Evolutionary conservation across 1,284 basidiomycete genomes (phyloP), one percentile per base, ranked within the genome.

Genomic region (Apiotrichum montevideense): DNA sequence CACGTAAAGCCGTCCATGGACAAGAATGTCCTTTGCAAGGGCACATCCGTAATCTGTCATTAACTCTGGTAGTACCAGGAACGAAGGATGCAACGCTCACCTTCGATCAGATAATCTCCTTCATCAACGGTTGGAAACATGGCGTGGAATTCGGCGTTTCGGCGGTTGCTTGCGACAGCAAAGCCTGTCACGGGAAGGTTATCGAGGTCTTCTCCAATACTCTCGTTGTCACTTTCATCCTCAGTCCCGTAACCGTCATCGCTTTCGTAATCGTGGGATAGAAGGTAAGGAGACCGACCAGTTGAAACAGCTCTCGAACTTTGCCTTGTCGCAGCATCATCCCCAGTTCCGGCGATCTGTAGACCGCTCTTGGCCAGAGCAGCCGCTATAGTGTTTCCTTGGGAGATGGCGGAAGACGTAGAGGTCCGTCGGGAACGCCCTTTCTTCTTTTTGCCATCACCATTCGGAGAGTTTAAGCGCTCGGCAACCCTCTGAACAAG

Each of bases 101-200:
- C 93, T 78, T 98, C 95, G 69, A 99, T 98, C 52, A 98, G 82
- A 78, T 98, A 98, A 77, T 98, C 95, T 9, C 92, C 94, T 70
- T 96, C 91, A 3, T 94, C 91, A 14, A 98, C 85, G 32, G 78
- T 84, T 5, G 85, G 83, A 75, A 98, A 98, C 66, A 97, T 77
- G 56, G 90, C 86, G 71, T 98, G 95, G 74, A 99, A 99, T 69
- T 98, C 96, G 7, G 87, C 84, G 70, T 98, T 98, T 54, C 95
- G 81, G 74, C 92, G 92, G 66, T 87, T 91, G 73, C 90, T 96
- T 6, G 95, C 95, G 10, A 98, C 94, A 0, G 96, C 95, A 73
- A 98, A 98, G 2, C 95, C 94, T 3, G 89, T 87, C 44, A 85
- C 84, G 21, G 91, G 90, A 69, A 93, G 87, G 51, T 69, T 63